These are phyloP conservation scores for Neurospora tetrasperma DNA, from an alignment of 495 filamentous ascomycete species.

Conservation along the genomic window DNA sequence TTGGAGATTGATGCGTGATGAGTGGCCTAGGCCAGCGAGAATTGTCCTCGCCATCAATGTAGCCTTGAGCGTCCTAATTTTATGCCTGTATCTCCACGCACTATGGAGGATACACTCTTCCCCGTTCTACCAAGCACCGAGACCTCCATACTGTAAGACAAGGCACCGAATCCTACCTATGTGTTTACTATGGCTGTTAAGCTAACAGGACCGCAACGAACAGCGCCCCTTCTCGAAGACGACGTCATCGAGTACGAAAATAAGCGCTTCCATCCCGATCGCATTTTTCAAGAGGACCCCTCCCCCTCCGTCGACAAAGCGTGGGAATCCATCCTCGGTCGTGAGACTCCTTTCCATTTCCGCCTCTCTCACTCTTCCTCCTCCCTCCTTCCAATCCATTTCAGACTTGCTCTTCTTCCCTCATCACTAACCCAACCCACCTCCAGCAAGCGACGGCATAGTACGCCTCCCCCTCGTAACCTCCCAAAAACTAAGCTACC, in stretches of 20 bases:
- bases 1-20: not conserved
- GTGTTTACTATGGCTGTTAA: not conserved
- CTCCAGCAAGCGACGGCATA: not conserved
- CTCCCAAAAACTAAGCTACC: not conserved
- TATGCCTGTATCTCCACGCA: not conserved
- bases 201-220: not conserved
- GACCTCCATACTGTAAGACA: not conserved
- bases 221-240: not conserved
- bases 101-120: not conserved
- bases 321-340: not conserved
- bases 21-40: not conserved
- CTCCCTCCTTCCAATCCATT: no score
- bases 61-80: not conserved
- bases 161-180: not conserved
- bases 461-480: not conserved
- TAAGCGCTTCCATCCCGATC: not conserved
- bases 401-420: no score
- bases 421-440: no score
- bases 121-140: not conserved
- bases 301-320: not conserved
- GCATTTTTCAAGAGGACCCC: not conserved
- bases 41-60: not conserved
- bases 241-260: not conserved
- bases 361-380: no score
- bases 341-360: not conserved